phyloP scores from a whole-genome alignment of 2,329 filamentous ascomycete genomes.

The Trichoderma semiorbis region DNA sequence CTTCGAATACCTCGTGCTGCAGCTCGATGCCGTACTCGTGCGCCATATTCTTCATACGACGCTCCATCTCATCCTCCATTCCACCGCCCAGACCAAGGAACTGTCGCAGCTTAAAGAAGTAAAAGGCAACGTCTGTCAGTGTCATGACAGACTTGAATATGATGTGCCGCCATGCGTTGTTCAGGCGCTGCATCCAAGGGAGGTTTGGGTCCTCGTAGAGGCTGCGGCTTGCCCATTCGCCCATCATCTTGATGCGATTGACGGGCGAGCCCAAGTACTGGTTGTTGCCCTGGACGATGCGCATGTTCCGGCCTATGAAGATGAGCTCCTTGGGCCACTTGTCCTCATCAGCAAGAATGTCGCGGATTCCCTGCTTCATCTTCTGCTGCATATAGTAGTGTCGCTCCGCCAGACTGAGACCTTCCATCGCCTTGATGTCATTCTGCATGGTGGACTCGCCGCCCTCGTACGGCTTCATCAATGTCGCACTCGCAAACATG shows the following conservation, averaged over 20 bases:
- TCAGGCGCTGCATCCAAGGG: slow-evolving; percentile 57
- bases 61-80: slow-evolving; percentile 93
- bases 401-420: slow-evolving; percentile 62
- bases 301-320: slow-evolving; percentile 87
- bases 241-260: slow-evolving; percentile 91
- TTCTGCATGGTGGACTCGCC: slow-evolving; percentile 66
- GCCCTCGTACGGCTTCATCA: slow-evolving; percentile 87
- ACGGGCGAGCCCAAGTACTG: slow-evolving; percentile 86
- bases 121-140: slow-evolving; percentile 77
- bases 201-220: slow-evolving; percentile 72
- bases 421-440: slow-evolving; percentile 58
- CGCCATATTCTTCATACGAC: slow-evolving; percentile 80
- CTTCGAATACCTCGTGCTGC: slow-evolving; percentile 84
- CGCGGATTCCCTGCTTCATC: slow-evolving; percentile 65
- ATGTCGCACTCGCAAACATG: slow-evolving; percentile 84
- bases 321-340: slow-evolving; percentile 89
- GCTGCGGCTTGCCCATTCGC: slow-evolving; percentile 80
- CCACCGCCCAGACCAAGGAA: slow-evolving; percentile 71
- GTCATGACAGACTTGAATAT: slow-evolving; percentile 78
- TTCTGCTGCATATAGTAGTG: slow-evolving; percentile 86
- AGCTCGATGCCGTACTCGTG: slow-evolving; percentile 90
- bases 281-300: slow-evolving; percentile 91
- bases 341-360: slow-evolving; percentile 76
- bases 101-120: slow-evolving; percentile 74
- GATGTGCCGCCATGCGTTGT: slow-evolving; percentile 71